Evolutionary conservation across 2,329 filamentous ascomycete species (phyloP).

Genomic region (Aspergillus sp.): DNA sequence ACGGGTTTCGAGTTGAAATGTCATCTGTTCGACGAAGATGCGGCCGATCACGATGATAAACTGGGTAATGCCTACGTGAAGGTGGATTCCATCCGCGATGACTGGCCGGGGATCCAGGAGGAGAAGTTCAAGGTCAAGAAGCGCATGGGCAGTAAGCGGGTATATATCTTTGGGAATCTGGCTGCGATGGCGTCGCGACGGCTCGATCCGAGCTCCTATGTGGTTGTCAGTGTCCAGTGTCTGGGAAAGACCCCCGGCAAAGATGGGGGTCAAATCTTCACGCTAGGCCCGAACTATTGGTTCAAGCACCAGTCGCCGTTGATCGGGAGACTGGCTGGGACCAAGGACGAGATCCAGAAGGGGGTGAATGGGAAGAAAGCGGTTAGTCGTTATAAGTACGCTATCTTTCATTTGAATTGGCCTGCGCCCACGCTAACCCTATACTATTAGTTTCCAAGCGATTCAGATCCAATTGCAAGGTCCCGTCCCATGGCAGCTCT

Average conservation of each 20-base stretch:
- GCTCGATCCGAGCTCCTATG: slow-evolving; percentile 58
- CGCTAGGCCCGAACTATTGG: slow-evolving; percentile 66
- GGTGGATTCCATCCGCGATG: slow-evolving; percentile 51
- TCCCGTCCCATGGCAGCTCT: slow-evolving; percentile 69
- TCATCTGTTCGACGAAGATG: slow-evolving; percentile 83
- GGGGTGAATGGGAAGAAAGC: slow-evolving; percentile 47
- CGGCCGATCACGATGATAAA: slow-evolving; percentile 74
- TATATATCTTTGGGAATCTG: slow-evolving; percentile 65
- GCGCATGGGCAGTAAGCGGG: slow-evolving; percentile 71
- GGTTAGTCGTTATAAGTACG: slow-evolving; percentile 68
- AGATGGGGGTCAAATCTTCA: slow-evolving; percentile 64
- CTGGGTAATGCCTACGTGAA: slow-evolving; percentile 75
- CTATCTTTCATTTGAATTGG: slow-evolving; percentile 8
- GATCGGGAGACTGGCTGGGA: slow-evolving; percentile 71
- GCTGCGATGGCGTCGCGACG: slow-evolving; percentile 54
- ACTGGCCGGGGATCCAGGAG: slow-evolving; percentile 61
- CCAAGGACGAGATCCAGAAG: slow-evolving; percentile 53
- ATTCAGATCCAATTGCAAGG: slow-evolving; percentile 82
- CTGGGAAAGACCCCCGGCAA: slow-evolving; percentile 62
- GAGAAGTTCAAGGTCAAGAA: slow-evolving; percentile 67
- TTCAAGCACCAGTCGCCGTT: slow-evolving; percentile 82
- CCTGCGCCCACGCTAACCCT: not conserved
- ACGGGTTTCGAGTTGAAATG: slow-evolving; percentile 78
- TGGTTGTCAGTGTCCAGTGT: slow-evolving; percentile 69
- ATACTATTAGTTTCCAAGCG: slow-evolving; percentile 66